Conservation (phyloP, 2,329 filamentous ascomycete genomes). For the Penicillium brasilianum region DNA sequence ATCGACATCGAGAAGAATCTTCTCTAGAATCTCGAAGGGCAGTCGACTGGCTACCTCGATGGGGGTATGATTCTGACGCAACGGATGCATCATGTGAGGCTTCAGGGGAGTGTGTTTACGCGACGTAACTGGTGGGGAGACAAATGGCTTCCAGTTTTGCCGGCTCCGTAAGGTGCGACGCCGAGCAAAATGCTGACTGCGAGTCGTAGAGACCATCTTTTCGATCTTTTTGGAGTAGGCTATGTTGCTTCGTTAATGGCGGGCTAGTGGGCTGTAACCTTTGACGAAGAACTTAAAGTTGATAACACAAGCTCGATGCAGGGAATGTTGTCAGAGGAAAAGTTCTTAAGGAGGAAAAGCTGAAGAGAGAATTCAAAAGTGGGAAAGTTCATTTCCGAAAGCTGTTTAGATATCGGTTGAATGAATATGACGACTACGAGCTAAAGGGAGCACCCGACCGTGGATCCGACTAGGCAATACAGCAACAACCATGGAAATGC, state of each 20-base stretch:
- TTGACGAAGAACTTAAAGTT: not conserved
- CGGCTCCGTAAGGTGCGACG: not conserved
- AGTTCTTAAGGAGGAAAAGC: not conserved
- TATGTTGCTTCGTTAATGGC: not conserved
- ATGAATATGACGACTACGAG: not conserved
- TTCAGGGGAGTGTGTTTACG: not conserved
- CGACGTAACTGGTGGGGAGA: not conserved
- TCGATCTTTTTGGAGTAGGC: not conserved
- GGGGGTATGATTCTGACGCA: not conserved
- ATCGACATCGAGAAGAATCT: not conserved
- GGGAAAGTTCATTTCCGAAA: not conserved
- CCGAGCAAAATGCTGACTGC: not conserved
- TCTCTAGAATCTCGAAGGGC: not conserved
- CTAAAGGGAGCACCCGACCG: not conserved
- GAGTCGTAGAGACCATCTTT: not conserved
- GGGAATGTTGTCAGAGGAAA: not conserved
- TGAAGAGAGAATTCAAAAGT: not conserved
- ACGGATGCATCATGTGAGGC: not conserved
- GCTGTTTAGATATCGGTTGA: not conserved
- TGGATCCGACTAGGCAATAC: not conserved
- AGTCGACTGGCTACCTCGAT: not conserved
- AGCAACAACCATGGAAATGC: slow-evolving; percentile 3
- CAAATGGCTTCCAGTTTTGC: not conserved
- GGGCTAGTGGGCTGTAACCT: not conserved
- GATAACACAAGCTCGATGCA: not conserved